phyloP scores from a whole-genome alignment of 371 early-diverging fungal genomes.

The Lichtheimia ramosa region DNA sequence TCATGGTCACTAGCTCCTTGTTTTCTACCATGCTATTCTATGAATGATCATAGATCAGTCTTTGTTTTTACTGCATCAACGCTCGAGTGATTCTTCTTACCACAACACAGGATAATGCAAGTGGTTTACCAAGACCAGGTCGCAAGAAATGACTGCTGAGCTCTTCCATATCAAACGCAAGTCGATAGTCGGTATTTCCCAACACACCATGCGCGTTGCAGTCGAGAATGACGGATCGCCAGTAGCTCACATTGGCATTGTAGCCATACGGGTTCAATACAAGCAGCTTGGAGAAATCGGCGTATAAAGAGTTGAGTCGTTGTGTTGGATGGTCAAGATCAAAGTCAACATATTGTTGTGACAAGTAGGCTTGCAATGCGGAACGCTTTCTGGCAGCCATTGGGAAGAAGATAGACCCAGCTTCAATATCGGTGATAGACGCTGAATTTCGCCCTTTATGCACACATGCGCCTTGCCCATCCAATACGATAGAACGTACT shows the following conservation, averaged over 20 bases:
- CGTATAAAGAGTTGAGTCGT: conserved; percentile 18
- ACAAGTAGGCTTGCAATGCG: conserved; percentile 12
- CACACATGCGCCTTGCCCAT: no score
- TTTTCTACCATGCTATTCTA: conserved; percentile 20
- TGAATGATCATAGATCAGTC: neutral
- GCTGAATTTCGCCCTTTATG: no score
- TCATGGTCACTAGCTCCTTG: conserved; percentile 28
- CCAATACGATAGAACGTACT: no score
- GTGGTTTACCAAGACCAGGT: conserved; percentile 18
- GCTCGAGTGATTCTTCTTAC: conserved; percentile 9
- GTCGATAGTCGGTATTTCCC: conserved; percentile 7
- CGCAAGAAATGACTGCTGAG: conserved; percentile 9
- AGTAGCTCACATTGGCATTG: conserved; percentile 22
- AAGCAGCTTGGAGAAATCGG: conserved; percentile 20
- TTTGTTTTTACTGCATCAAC: neutral
- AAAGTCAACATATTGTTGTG: conserved; percentile 20
- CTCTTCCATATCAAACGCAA: conserved; percentile 13
- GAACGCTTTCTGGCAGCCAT: conserved; percentile 4
- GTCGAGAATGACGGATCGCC: conserved; percentile 25
- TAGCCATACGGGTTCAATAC: conserved; percentile 19
- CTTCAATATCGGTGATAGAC: no score
- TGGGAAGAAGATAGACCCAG: no score
- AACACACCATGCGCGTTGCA: conserved; percentile 19
- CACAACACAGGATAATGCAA: conserved; percentile 17
- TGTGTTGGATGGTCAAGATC: conserved; percentile 14